These are phyloP conservation scores for Mortierella polycephala DNA, from an alignment of 371 early-diverging fungal genomes.

Conservation along the genomic window DNA sequence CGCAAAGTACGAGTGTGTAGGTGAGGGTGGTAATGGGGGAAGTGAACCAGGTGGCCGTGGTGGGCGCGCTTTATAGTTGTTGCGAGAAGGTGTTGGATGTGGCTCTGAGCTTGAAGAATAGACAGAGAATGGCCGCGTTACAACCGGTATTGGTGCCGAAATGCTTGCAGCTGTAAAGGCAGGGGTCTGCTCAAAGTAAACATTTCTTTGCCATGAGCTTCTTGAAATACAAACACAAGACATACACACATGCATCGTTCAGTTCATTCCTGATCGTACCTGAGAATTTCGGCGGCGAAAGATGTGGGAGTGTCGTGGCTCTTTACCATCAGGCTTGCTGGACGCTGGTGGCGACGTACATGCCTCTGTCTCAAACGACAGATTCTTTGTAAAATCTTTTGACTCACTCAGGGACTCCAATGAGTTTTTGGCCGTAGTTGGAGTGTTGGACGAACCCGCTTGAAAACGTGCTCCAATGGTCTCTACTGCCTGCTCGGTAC, in stretches of 20 bases:
- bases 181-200: constrained; percentile 4
- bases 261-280: not conserved
- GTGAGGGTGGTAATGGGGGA: constrained; percentile 30
- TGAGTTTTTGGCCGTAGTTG: not conserved
- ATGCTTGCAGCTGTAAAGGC: constrained; percentile 23
- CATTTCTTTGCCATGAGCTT: not conserved
- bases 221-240: not conserved
- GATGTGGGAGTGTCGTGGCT: constrained; percentile 21
- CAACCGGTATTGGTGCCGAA: constrained; percentile 27
- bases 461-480: constrained; percentile 1
- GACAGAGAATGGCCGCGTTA: constrained; percentile 21
- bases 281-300: constrained; percentile 26
- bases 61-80: constrained; percentile 43
- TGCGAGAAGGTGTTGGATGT: constrained; percentile 12
- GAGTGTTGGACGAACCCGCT: not conserved
- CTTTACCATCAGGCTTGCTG: constrained; percentile 10
- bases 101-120: constrained; percentile 27
- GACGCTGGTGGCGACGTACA: constrained; percentile 3
- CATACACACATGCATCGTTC: not conserved
- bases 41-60: constrained; percentile 26
- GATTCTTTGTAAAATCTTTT: not conserved
- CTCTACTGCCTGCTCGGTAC: constrained; percentile 22
- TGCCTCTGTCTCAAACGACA: not conserved
- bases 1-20: constrained; percentile 10
- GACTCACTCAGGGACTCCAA: constrained; percentile 15